Percentiles rank a stretch among this genome's conserved stretches.
phyloP scores from a whole-genome alignment of 1,284 basidiomycete genomes.

The Tilletiopsis washingtonensis region DNA sequence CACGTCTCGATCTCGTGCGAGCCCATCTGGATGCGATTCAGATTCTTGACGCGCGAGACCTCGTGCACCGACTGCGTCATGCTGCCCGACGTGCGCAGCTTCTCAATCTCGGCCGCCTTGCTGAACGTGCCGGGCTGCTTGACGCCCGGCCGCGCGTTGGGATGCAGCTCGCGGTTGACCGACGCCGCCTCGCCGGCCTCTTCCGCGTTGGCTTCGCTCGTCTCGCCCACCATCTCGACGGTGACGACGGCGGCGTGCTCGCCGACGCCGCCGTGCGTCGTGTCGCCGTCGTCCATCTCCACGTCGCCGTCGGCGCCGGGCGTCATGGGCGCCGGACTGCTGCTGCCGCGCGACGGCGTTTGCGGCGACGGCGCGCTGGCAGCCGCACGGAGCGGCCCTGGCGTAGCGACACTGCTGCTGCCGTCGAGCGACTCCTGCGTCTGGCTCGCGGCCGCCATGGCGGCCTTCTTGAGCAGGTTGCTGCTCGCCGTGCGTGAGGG shows the following conservation, averaged over 20 bases:
- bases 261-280: slow-evolving; percentile 31
- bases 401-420: too few species aligned
- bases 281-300: slow-evolving; percentile 53
- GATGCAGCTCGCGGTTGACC: too few species aligned
- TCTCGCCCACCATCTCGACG: slow-evolving; percentile 51
- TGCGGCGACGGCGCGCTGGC: too few species aligned
- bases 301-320: slow-evolving; percentile 6
- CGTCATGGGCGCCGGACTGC: slow-evolving; percentile 18
- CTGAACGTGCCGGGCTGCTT: slow-evolving; percentile 58
- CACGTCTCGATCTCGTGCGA: slow-evolving; percentile 93
- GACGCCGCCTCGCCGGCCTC: slow-evolving; percentile 51
- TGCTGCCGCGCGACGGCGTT: too few species aligned
- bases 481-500: slow-evolving; percentile 23
- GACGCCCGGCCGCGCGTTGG: too few species aligned
- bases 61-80: slow-evolving; percentile 99
- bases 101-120: slow-evolving; percentile 98
- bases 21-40: slow-evolving; percentile 93
- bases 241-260: slow-evolving; percentile 49
- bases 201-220: too few species aligned
- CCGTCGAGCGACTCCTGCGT: too few species aligned
- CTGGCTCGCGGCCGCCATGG: slow-evolving; percentile 59
- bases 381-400: too few species aligned
- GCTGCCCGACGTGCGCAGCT: slow-evolving; percentile 88
- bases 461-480: slow-evolving; percentile 66
- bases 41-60: slow-evolving; percentile 93